Conservation (phyloP, 768 basidiomycete species). For the Leccinum uliginosum region DNA sequence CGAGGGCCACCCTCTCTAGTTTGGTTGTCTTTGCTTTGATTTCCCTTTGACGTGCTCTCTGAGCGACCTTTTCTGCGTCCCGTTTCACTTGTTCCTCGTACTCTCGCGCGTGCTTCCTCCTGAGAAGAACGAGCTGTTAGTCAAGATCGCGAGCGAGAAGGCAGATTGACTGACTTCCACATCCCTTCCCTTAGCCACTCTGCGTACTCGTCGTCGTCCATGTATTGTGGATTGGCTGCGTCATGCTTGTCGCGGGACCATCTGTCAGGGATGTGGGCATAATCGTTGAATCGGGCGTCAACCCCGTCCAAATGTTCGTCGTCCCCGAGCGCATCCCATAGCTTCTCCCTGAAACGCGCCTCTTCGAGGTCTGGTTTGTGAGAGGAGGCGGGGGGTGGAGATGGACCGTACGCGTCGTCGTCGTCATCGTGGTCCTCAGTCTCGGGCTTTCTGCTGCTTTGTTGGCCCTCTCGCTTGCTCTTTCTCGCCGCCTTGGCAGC, state of each 20-base stretch:
- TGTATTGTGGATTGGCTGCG: slow-evolving; percentile 38
- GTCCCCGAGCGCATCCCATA: slow-evolving; percentile 68
- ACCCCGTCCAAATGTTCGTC: slow-evolving; percentile 65
- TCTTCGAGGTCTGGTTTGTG: slow-evolving; percentile 54
- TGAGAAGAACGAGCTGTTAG: slow-evolving; percentile 23
- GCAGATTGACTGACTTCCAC: slow-evolving; percentile 56
- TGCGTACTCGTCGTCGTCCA: slow-evolving; percentile 87
- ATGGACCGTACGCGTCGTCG: slow-evolving; percentile 20
- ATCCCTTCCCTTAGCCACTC: slow-evolving; percentile 85
- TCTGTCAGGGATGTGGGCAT: slow-evolving; percentile 67
- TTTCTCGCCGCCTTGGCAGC: slow-evolving; percentile 29
- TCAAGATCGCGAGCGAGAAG: neutral
- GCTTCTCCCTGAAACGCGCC: slow-evolving; percentile 62
- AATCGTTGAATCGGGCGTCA: slow-evolving; percentile 61
- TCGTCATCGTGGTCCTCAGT: neutral
- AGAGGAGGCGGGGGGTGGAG: slow-evolving; percentile 20
- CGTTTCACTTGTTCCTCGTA: slow-evolving; percentile 57
- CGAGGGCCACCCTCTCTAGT: slow-evolving; percentile 47
- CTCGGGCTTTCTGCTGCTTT: slow-evolving; percentile 5
- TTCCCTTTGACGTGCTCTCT: slow-evolving; percentile 50
- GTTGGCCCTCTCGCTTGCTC: neutral
- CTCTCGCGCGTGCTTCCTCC: slow-evolving; percentile 66
- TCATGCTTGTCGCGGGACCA: slow-evolving; percentile 50
- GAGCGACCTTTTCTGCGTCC: slow-evolving; percentile 50
- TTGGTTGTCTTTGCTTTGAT: slow-evolving; percentile 49